phyloP scores from a whole-genome alignment of 2,329 filamentous ascomycete species.

The Calonectria montana region DNA sequence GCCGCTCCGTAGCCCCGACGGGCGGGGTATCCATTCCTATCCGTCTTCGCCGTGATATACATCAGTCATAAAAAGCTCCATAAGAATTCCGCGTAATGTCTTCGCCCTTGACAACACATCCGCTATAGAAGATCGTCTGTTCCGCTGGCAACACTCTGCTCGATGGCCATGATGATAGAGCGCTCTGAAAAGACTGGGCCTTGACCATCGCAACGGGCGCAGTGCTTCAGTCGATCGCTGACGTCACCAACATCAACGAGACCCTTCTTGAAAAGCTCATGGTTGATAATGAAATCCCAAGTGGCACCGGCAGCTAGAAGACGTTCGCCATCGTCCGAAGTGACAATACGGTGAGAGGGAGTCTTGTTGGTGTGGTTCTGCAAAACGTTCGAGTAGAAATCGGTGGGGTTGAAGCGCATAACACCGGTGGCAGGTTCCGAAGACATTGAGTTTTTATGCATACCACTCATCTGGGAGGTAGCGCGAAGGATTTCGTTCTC shows the following conservation, averaged over 20 bases:
- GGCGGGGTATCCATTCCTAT: conserved; percentile 41
- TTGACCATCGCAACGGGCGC: conserved; percentile 85
- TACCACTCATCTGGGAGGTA: conserved; percentile 65
- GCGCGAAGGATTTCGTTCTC: conserved; percentile 94
- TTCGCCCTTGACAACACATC: background rate
- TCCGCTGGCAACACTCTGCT: conserved; percentile 80
- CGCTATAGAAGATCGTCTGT: conserved; percentile 76
- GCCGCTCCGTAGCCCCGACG: conserved; percentile 41
- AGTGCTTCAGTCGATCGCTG: conserved; percentile 79
- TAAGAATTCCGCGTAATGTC: conserved; percentile 20
- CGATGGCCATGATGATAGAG: conserved; percentile 78
- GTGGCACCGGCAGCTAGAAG: conserved; percentile 81
- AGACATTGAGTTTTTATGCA: conserved; percentile 52
- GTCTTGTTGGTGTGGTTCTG: conserved; percentile 71
- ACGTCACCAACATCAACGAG: conserved; percentile 85
- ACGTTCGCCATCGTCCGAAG: conserved; percentile 73
- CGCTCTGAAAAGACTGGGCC: conserved; percentile 88
- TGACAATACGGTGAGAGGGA: conserved; percentile 76
- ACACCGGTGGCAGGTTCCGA: conserved; percentile 71
- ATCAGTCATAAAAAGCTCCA: conserved; percentile 39
- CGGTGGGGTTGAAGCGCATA: conserved; percentile 76
- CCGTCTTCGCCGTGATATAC: conserved; percentile 37
- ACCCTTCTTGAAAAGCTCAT: conserved; percentile 80
- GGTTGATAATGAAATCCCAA: conserved; percentile 89
- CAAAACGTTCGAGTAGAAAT: conserved; percentile 75